Conservation (phyloP, 1,139 yeast species). For the Schizosaccharomyces versatilis region DNA sequence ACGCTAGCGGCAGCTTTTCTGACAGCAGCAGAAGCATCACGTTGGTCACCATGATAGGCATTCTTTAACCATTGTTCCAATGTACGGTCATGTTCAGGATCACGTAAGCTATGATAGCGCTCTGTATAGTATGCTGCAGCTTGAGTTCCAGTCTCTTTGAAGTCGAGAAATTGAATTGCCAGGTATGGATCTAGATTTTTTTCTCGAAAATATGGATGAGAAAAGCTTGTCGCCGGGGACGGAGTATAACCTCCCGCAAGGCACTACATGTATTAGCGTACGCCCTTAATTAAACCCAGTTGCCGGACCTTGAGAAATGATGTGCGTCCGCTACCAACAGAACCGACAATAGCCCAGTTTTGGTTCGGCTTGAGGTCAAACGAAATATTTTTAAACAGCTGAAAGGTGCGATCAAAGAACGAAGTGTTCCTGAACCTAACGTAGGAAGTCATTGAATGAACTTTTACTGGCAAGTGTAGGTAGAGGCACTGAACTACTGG, state of each 20-base stretch:
- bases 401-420: background rate
- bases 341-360: conserved; percentile 7
- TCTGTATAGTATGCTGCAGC: conserved; percentile 61
- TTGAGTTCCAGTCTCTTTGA: background rate
- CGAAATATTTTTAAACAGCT: conserved; percentile 3
- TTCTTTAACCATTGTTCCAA: conserved; percentile 36
- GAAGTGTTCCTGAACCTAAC: background rate
- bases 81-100: conserved; percentile 47
- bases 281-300: background rate
- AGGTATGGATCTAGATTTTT: background rate
- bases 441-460: background rate
- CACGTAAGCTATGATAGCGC: conserved; percentile 67
- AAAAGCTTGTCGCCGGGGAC: background rate
- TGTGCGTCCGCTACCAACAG: conserved; percentile 8
- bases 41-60: conserved; percentile 17
- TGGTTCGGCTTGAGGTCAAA: conserved; percentile 4
- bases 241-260: background rate
- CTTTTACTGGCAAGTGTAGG: no score
- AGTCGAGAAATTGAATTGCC: background rate
- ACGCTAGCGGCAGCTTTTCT: conserved; percentile 12
- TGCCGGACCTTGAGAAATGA: conserved; percentile 3
- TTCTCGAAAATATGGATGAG: background rate
- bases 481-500: no score
- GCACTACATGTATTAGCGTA: background rate
- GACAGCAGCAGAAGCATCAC: conserved; percentile 7